Evolutionary conservation across 345 rosid genomes (phyloP).

Genomic region (Cardamine chenopodiifolia): DNA sequence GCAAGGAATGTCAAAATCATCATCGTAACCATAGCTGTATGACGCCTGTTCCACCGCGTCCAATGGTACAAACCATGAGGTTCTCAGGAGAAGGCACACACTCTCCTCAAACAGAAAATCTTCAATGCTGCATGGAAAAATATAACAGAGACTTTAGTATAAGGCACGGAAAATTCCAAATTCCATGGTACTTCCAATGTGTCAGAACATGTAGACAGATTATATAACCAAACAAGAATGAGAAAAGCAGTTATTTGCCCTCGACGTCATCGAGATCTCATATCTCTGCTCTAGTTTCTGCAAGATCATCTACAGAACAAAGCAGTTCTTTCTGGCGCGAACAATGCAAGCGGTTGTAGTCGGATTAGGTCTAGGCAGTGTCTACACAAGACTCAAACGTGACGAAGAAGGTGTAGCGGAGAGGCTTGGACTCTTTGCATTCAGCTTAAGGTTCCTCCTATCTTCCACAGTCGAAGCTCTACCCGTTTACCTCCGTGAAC

Average conservation of each 20-base stretch:
- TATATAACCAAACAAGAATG: neutral
- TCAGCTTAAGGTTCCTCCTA: conserved; percentile 83
- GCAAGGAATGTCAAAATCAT: conserved; percentile 49
- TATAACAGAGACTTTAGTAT: neutral
- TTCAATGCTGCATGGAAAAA: conserved; percentile 55
- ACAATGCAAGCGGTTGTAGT: conserved; percentile 89
- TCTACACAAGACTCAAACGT: conserved; percentile 58
- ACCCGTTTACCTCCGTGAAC: conserved; percentile 83
- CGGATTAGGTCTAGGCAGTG: conserved; percentile 79
- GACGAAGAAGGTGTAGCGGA: conserved; percentile 71
- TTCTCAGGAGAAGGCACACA: conserved; percentile 85
- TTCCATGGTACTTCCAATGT: neutral
- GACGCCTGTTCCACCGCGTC: conserved; percentile 50
- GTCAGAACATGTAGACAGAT: neutral
- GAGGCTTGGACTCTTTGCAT: conserved; percentile 81
- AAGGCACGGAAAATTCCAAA: neutral
- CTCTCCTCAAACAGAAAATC: conserved; percentile 96
- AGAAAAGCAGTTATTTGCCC: conserved; percentile 2
- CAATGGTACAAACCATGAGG: conserved; percentile 79
- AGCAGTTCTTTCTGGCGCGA: conserved; percentile 74
- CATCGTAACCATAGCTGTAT: conserved; percentile 30
- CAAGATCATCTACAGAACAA: conserved; percentile 82
- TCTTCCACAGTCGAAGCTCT: conserved; percentile 95
- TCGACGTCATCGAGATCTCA: conserved; percentile 55
- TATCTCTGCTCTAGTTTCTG: conserved; percentile 76